Conservation (phyloP, 2,329 filamentous ascomycete species). For the Ophiognomonia clavigignenti-juglandacearum region DNA sequence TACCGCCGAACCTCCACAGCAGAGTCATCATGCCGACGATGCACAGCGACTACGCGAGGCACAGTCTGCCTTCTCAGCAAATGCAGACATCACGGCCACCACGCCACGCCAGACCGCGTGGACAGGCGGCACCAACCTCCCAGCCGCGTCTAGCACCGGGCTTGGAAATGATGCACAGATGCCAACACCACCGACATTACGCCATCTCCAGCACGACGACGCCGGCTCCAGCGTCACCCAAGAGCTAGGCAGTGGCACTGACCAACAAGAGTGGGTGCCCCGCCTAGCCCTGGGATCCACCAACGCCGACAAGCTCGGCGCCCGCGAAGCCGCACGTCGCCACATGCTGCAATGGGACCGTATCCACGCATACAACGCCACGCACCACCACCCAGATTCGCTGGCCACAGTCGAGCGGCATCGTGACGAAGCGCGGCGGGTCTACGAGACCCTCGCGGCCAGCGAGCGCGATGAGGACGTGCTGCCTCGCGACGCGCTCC, state of each 20-base stretch:
- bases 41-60: not conserved
- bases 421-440: not conserved
- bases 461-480: conserved; percentile 2
- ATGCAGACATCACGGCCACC: not conserved
- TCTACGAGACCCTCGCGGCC: conserved; percentile 4
- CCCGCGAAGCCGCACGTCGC: conserved; percentile 31
- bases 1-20: no score
- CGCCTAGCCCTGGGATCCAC: conserved; percentile 29
- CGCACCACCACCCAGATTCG: not conserved
- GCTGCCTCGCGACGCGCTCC: conserved; percentile 8
- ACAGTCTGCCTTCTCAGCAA: not conserved
- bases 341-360: conserved; percentile 30
- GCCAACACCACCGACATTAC: not conserved
- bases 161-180: not conserved
- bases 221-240: no score
- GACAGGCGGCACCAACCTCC: not conserved
- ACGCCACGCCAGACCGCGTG: conserved; percentile 3
- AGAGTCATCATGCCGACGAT: not conserved
- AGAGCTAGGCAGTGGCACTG: no score
- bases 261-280: conserved; percentile 18
- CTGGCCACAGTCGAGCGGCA: not conserved
- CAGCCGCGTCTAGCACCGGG: not conserved
- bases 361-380: conserved; percentile 7
- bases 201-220: conserved; percentile 18
- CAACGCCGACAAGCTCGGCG: conserved; percentile 31